Evolutionary conservation across 768 basidiomycete genomes (phyloP).

Genomic region (Wakefieldia striispora): DNA sequence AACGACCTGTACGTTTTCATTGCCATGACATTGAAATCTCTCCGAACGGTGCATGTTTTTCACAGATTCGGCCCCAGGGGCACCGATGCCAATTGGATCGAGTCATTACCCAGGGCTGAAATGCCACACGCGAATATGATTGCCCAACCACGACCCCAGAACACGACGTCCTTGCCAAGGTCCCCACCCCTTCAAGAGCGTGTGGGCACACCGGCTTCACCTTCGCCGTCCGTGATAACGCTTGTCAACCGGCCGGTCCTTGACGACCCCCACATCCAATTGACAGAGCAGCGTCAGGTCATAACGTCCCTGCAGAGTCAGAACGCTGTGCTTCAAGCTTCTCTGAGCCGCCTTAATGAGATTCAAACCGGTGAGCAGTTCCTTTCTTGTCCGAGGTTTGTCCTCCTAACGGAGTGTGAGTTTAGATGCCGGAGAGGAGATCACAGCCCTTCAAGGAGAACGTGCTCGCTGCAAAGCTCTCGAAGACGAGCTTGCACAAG

Average conservation of each 20-base stretch:
- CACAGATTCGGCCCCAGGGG: conserved; percentile 46
- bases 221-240: not conserved
- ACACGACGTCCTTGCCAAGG: conserved; percentile 14
- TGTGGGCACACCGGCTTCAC: conserved; percentile 2
- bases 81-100: conserved; percentile 53
- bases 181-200: conserved; percentile 17
- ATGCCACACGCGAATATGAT: conserved; percentile 28
- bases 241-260: conserved; percentile 1
- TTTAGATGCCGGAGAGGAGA: conserved; percentile 17
- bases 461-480: conserved; percentile 19
- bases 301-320: conserved; percentile 25
- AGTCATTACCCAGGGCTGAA: conserved; percentile 50
- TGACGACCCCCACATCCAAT: conserved; percentile 12
- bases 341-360: conserved; percentile 29
- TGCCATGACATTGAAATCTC: not conserved
- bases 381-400: not conserved
- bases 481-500: conserved; percentile 20
- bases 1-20: conserved; percentile 59
- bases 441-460: conserved; percentile 18
- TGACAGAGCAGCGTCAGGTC: conserved; percentile 18
- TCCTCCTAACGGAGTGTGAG: not conserved
- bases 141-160: conserved; percentile 33
- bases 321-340: conserved; percentile 25
- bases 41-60: conserved; percentile 14
- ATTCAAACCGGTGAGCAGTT: conserved; percentile 30